Evolutionary conservation across 2,329 filamentous ascomycete genomes (phyloP), one percentile per base, ranked within the genome.

Genomic region (Penicillium sp.): DNA sequence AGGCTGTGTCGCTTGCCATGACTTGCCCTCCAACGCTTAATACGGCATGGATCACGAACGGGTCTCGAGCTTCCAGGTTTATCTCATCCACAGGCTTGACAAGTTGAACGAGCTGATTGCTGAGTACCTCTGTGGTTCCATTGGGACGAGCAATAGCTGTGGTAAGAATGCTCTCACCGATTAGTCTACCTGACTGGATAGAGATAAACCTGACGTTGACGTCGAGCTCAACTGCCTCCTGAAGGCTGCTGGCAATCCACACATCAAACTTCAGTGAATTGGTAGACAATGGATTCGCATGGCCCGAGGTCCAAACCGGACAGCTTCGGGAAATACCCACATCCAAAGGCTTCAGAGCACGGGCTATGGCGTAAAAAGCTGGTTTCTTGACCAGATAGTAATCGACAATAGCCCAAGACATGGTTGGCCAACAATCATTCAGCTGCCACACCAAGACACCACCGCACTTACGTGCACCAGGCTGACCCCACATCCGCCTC

Each of bases 221-320:
- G 34, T 65, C 69, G 6, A 67, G 73, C 7, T 56, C 52, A 3
- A 69, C 43, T 2, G 65, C 58, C 9, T 65, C 56, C 13, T 62
- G 63, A 12, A 70, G 70, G 55, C 72, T 80, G 66, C 79, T 83
- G 3, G 77, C 77, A 15, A 82, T 75, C 82, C 82, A 84, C 47
- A 83, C 69, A 58, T 83, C 78, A 62, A 77, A 84, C 29, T 77
- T 74, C 63, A 78, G 80, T n/a, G n/a, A n/a, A n/a, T n/a, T n/a
- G 2, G 69, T 76, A 52, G 76, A 77, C 7, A 80, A 78, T 23
- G 82, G 79, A 40, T 80, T 75, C 9, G 81, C 81, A 66, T 84
- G 81, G 34, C 79, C 78, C 2, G 84, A 79, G 57, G 80, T 83
- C 81, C 81, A 84, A 64, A 84, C 81, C 57, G 82, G 77, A 17